Percentiles rank a stretch among this genome's conserved stretches.
These are phyloP conservation scores for Coniochaeta prunicola DNA, from an alignment of 2,329 filamentous ascomycete species.

Conservation along the genomic window DNA sequence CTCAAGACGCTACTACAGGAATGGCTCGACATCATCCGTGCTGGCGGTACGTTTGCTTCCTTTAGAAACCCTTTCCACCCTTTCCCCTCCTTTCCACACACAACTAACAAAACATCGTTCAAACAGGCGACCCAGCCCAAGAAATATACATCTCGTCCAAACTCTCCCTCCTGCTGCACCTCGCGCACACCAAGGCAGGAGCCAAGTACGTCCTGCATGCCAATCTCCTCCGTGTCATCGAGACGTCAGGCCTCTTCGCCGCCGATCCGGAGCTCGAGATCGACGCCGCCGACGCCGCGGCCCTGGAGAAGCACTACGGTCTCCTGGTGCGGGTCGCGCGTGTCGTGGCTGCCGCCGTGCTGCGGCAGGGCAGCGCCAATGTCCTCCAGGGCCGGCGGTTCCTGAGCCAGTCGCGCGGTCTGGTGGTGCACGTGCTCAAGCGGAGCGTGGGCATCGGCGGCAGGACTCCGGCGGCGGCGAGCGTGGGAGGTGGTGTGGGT, in stretches of 20 bases:
- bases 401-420: constrained; percentile 71
- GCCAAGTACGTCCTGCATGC: constrained; percentile 83
- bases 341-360: constrained; percentile 73
- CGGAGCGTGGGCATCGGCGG: constrained; percentile 71
- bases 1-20: constrained; percentile 72
- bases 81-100: neutral
- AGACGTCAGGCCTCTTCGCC: constrained; percentile 76
- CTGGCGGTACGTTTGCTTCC: constrained; percentile 5
- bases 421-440: constrained; percentile 87
- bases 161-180: constrained; percentile 72
- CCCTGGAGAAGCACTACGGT: constrained; percentile 75
- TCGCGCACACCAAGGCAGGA: constrained; percentile 78
- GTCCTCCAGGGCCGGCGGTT: constrained; percentile 74
- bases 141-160: constrained; percentile 59
- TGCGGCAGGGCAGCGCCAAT: constrained; percentile 77
- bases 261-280: constrained; percentile 90
- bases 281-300: constrained; percentile 59
- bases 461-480: constrained; percentile 11
- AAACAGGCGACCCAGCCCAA: constrained; percentile 24
- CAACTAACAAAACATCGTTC: constrained; percentile 24
- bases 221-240: constrained; percentile 75
- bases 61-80: neutral
- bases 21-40: constrained; percentile 47
- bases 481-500: neutral
- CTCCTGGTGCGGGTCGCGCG: constrained; percentile 74